Conservation (phyloP, 2,329 filamentous ascomycete species). For the Orbilia javanica region DNA sequence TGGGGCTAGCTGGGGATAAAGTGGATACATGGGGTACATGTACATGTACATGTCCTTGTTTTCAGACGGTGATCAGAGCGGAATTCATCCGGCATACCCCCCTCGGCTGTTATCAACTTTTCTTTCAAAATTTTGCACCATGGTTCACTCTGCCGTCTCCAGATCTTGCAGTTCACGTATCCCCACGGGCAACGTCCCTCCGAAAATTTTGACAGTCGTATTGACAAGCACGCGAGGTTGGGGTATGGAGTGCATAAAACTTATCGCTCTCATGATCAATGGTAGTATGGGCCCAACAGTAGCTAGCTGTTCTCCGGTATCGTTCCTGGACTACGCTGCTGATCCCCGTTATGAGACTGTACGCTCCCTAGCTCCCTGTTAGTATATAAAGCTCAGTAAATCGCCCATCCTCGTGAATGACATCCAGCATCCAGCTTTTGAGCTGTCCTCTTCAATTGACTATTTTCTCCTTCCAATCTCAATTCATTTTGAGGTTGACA, state of each 20-base stretch:
- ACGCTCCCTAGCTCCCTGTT: slow-evolving; percentile 42
- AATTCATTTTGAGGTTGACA: slow-evolving; percentile 51
- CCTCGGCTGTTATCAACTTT: slow-evolving; percentile 54
- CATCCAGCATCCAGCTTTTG: slow-evolving; percentile 40
- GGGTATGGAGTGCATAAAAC: slow-evolving; percentile 39
- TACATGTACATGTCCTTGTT: background rate
- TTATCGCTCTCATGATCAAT: slow-evolving; percentile 44
- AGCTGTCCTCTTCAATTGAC: slow-evolving; percentile 21
- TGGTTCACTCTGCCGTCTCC: slow-evolving; percentile 23
- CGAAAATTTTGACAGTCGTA: slow-evolving; percentile 23
- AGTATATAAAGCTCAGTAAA: slow-evolving; percentile 35
- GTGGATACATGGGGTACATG: slow-evolving; percentile 18
- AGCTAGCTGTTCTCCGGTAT: slow-evolving; percentile 32
- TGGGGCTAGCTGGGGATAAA: background rate
- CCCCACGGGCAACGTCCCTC: slow-evolving; percentile 48
- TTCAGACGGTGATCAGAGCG: slow-evolving; percentile 38
- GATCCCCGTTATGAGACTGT: slow-evolving; percentile 32
- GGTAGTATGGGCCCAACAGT: slow-evolving; percentile 14
- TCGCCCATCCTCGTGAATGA: slow-evolving; percentile 19
- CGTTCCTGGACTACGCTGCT: slow-evolving; percentile 21
- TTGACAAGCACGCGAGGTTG: slow-evolving; percentile 17
- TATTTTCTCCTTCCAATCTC: slow-evolving; percentile 33
- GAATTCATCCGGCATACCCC: slow-evolving; percentile 49
- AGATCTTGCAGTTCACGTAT: slow-evolving; percentile 13
- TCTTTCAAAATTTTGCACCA: slow-evolving; percentile 19